Evolutionary conservation across 2,329 filamentous ascomycete genomes (phyloP), one percentile per base, ranked within the genome.

Genomic region (Dryadomyces quercivorus): DNA sequence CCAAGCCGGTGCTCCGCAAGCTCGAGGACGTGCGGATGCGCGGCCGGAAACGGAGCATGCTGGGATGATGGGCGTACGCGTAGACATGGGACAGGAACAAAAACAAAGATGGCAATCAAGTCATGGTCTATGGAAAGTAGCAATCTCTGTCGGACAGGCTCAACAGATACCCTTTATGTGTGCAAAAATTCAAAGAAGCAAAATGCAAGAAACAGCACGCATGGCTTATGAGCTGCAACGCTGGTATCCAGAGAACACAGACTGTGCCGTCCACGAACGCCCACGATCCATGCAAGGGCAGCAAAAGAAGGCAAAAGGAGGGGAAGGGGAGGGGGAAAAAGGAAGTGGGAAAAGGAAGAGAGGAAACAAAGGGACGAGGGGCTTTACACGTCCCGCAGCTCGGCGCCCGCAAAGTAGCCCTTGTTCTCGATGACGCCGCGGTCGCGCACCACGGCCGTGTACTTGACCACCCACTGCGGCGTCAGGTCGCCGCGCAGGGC

Each of bases 371-470:
- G n/a, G n/a, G n/a, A 40, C 20, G 40, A 49, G n/a, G 50, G 26
- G 6, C 26, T 16, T 52, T 63, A 69, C 50, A 57, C 56, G 54
- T 74, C 72, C 49, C 73, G 72, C 60, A 93, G 69, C 65, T 89
- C 84, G 3, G 91, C 92, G 20, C 84, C 82, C 1, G 92, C 92
- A 73, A 96, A 96, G 69, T 96, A 97, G 8, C 93, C 93, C 74
- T 97, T 98, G 66, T 93, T 95, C 75, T 98, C 93, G 60, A 98
- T 92, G 9, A 98, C 93, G 15, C 93, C 93, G 53, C 93, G 78
- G 66, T 97, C 86, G 67, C 87, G 86, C 44, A 97, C 88, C 56
- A 97, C 92, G 1, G 93, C 93, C 42, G 92, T 96, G 67, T 98
- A 98, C 67, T 97, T 95, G 61, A 92, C 85, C 31, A 97, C 93